Conservation (phyloP, 1,284 basidiomycete genomes). For the Ustilago hordei region DNA sequence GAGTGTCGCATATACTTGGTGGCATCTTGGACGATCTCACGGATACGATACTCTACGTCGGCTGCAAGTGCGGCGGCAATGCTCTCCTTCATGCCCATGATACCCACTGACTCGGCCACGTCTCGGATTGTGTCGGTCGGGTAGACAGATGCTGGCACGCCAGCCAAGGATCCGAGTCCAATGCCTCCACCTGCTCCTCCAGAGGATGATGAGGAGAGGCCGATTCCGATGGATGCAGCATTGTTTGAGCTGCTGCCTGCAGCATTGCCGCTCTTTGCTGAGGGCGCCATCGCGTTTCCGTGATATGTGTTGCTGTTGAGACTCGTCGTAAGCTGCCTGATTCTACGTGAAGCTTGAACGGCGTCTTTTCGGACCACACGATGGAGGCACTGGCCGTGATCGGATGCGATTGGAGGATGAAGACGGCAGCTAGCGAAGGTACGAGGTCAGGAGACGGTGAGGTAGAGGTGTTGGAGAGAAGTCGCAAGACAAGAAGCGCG, state of each 20-base stretch:
- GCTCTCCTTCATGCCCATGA: slow-evolving; percentile 81
- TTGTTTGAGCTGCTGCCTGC: slow-evolving; percentile 34
- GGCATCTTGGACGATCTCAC: slow-evolving; percentile 94
- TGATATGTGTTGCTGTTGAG: background rate
- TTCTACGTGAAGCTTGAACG: background rate
- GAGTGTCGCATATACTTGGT: slow-evolving; percentile 96
- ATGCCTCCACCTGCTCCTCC: slow-evolving; percentile 35
- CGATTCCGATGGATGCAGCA: slow-evolving; percentile 37
- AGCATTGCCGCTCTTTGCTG: slow-evolving; percentile 32
- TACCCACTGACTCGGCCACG: slow-evolving; percentile 87
- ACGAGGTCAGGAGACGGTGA: background rate
- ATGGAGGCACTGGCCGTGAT: background rate
- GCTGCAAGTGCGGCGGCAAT: slow-evolving; percentile 89
- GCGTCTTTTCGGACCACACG: no score
- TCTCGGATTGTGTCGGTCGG: slow-evolving; percentile 73
- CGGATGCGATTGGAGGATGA: background rate
- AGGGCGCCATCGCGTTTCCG: slow-evolving; percentile 34
- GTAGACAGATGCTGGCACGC: slow-evolving; percentile 59
- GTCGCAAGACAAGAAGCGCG: slow-evolving; percentile 6
- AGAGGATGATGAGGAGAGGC: slow-evolving; percentile 33
- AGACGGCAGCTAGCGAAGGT: background rate
- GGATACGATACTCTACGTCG: slow-evolving; percentile 96
- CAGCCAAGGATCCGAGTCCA: slow-evolving; percentile 37
- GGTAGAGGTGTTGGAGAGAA: slow-evolving; percentile 7
- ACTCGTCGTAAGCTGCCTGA: background rate